phyloP scores from a whole-genome alignment of 129 eudicot genomes.

The Lactuca sativa region DNA sequence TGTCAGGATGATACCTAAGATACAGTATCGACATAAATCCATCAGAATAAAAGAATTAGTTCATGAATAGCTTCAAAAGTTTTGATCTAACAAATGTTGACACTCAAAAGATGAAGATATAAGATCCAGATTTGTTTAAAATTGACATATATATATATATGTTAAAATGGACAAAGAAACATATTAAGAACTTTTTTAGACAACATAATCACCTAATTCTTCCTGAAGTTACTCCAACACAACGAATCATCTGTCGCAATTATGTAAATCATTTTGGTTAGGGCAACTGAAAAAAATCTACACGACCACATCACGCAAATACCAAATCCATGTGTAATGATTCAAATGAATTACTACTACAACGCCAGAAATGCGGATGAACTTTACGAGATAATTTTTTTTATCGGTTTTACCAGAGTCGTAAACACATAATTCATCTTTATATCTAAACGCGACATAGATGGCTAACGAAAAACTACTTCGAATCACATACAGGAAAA shows the following conservation, averaged over 20 bases:
- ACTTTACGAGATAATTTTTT: neutral
- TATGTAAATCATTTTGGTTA: neutral
- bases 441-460: slow-evolving; percentile 19
- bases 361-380: neutral
- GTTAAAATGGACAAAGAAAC: neutral
- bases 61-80: slow-evolving; percentile 4
- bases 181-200: neutral
- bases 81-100: neutral
- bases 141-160: neutral
- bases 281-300: neutral
- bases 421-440: neutral
- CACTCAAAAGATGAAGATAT: neutral
- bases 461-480: neutral
- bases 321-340: neutral
- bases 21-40: slow-evolving; percentile 14
- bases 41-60: slow-evolving; percentile 15
- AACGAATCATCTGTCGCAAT: neutral
- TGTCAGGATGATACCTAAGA: slow-evolving; percentile 83
- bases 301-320: neutral
- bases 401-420: slow-evolving; percentile 10
- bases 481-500: neutral
- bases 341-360: neutral
- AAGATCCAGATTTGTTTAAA: slow-evolving; percentile 6
- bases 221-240: slow-evolving; percentile 4
- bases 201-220: neutral